Percentiles rank a stretch among this genome's conserved stretches.
These are phyloP conservation scores for Paratinospora sagittata DNA, from an alignment of 164 flowering plant species.

Conservation along the genomic window DNA sequence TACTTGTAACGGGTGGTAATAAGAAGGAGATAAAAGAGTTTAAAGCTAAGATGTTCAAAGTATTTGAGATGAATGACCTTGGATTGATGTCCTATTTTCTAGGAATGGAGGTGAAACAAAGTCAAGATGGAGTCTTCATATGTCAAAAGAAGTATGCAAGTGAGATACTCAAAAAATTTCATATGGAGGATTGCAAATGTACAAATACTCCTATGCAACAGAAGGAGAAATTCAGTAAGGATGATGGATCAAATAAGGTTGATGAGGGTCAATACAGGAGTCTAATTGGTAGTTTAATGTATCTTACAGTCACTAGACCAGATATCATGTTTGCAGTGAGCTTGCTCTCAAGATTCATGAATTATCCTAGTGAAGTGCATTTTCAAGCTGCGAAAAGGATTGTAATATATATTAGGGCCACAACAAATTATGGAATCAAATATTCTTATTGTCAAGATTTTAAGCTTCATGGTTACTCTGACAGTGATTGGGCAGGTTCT, in stretches of 20 bases:
- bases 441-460: background rate
- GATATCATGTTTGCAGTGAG: background rate
- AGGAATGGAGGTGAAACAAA: too few species aligned
- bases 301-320: background rate
- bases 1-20: background rate
- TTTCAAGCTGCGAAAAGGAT: conserved; percentile 1
- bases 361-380: background rate
- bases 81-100: too few species aligned
- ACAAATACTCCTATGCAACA: too few species aligned
- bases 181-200: too few species aligned
- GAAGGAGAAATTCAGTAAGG: too few species aligned
- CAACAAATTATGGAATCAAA: background rate
- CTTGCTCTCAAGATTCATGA: background rate
- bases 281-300: too few species aligned
- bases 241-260: too few species aligned
- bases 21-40: background rate
- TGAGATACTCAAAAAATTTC: too few species aligned
- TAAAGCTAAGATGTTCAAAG: background rate
- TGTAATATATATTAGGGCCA: background rate
- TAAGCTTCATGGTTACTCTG: background rate
- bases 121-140: too few species aligned
- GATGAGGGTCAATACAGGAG: too few species aligned
- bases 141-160: too few species aligned
- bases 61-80: background rate
- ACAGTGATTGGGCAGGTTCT: conserved; percentile 19